These are phyloP conservation scores for Solanum piurae DNA, from an alignment of 257 asterid genomes.

Conservation along the genomic window DNA sequence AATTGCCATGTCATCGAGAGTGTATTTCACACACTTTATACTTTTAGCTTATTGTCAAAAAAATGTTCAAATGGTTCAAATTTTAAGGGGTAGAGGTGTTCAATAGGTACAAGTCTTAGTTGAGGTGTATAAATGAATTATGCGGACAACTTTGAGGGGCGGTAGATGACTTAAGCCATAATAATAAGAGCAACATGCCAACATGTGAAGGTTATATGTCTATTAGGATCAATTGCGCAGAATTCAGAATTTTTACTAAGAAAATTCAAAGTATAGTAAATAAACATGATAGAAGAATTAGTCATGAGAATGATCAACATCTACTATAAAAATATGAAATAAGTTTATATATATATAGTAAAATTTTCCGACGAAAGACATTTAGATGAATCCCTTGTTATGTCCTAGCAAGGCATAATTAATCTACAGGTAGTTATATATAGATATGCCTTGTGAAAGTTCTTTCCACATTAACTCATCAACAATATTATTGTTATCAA, in stretches of 20 bases:
- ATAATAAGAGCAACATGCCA: neutral
- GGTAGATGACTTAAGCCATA: too few relatives aligned
- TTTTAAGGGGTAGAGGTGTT: too few relatives aligned
- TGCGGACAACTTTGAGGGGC: too few relatives aligned
- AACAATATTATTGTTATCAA: neutral
- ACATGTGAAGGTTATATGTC: neutral
- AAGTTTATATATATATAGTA: neutral
- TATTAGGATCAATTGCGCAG: neutral
- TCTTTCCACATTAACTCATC: neutral
- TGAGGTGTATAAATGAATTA: too few relatives aligned
- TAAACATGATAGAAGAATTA: neutral
- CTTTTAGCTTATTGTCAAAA: too few relatives aligned
- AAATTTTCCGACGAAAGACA: neutral
- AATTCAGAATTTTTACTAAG: neutral
- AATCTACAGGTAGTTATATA: neutral
- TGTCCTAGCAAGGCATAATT: neutral
- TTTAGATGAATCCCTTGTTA: neutral
- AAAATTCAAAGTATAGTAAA: neutral
- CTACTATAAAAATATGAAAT: neutral
- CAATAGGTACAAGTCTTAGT: too few relatives aligned
- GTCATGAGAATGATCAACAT: neutral
- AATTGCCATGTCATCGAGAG: too few relatives aligned
- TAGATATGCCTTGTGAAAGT: neutral
- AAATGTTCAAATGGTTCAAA: too few relatives aligned
- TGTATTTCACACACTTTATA: too few relatives aligned